These are phyloP conservation scores for Pseudogymnoascus sp. DNA, from an alignment of 2,329 filamentous ascomycete genomes.

Conservation along the genomic window DNA sequence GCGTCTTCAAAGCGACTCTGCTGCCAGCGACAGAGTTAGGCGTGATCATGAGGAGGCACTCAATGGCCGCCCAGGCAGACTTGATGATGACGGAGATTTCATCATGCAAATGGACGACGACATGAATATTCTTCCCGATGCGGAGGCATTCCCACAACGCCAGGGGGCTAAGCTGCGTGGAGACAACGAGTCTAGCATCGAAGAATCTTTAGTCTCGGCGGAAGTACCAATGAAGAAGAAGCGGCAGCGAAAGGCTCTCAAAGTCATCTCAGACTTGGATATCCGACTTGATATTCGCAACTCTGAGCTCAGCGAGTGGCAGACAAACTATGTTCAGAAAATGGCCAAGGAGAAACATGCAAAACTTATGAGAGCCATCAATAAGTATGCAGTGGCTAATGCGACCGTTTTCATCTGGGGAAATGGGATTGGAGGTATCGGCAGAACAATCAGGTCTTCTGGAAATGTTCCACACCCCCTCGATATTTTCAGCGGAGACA, in stretches of 20 bases:
- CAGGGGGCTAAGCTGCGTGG: constrained; percentile 18
- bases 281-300: constrained; percentile 49
- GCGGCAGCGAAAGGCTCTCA: constrained; percentile 23
- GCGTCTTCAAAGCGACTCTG: constrained; percentile 26
- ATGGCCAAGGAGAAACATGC: constrained; percentile 42
- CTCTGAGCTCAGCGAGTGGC: constrained; percentile 47
- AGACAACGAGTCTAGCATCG: constrained; percentile 19
- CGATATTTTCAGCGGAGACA: constrained; percentile 48
- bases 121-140: constrained; percentile 23
- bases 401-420: constrained; percentile 53
- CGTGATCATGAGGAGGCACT: constrained; percentile 34
- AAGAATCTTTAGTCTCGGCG: constrained; percentile 30
- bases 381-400: constrained; percentile 49
- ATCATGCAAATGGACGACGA: constrained; percentile 22
- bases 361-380: constrained; percentile 35
- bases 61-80: constrained; percentile 20
- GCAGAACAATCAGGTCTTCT: constrained; percentile 34
- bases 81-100: constrained; percentile 23
- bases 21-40: constrained; percentile 32
- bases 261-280: constrained; percentile 31
- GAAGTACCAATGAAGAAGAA: constrained; percentile 32
- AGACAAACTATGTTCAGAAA: constrained; percentile 47
- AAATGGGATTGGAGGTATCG: constrained; percentile 46
- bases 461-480: constrained; percentile 36
- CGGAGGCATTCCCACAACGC: constrained; percentile 24